Base-by-base conservation (phyloP, 179 eudicot species). In the Heliamphora pulchella region DNA sequence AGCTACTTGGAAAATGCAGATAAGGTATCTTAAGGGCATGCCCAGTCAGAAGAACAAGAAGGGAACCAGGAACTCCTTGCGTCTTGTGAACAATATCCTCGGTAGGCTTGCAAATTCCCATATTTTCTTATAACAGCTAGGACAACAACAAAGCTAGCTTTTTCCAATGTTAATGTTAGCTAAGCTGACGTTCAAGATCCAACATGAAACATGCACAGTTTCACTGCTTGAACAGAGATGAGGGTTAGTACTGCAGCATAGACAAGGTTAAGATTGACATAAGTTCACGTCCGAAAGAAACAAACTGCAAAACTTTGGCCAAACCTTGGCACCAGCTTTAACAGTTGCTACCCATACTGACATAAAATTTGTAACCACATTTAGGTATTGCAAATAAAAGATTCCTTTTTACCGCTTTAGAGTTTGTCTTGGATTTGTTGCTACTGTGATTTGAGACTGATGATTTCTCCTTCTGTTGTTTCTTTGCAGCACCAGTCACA, bases 391-490 rank as follows among this genome's bases (percentile, higher is more conserved):
- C 41, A 22, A n/a, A 51, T 20, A 22, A 31, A 22, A n/a, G 31
- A 59, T 46, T 3, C 41, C 15, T 50, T 59, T 65, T 20, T 83
- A 81, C 85, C 83, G 18, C 78, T 80, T 84, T 87, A 46, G 85
- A 75, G 75, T 82, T 87, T 55, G 90, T 80, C 78, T 87, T 87
- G 73, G 86, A 81, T 76, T 85, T 87, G 83, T 67, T 82, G 85
- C 84, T 84, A 66, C 88, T 87, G 78, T 85, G 82, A 85, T 85
- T 87, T 54, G 87, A 78, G 75, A 82, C 83, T 43, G 88, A 55
- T 71, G 86, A 83, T 83, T 88, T 88, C 63, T 86, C 88, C 76
- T 87, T 88, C 64, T 83, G 85, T 18, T 84, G 87, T 63, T 86
- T 88, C 82, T 86, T 84, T 50, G 85, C 87, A 65, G 83, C 80